These are phyloP conservation scores for Zalaria obscura DNA, from an alignment of 2,329 filamentous ascomycete genomes.

Conservation along the genomic window DNA sequence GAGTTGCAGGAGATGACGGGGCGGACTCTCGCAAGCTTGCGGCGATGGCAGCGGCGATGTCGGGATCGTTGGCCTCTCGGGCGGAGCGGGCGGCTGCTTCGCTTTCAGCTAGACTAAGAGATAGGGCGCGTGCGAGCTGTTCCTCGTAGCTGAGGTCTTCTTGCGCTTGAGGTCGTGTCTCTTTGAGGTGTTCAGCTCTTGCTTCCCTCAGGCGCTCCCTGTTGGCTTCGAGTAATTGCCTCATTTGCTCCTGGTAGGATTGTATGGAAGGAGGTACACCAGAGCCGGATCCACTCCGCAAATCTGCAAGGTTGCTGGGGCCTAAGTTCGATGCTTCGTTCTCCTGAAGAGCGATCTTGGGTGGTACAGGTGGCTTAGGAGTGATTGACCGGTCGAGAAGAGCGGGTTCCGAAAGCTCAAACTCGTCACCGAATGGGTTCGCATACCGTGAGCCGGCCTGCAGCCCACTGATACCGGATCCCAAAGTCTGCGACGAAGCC, in stretches of 20 bases:
- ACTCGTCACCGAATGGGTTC: constrained; percentile 33
- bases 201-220: not conserved
- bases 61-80: constrained; percentile 12
- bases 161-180: not conserved
- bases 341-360: constrained; percentile 24
- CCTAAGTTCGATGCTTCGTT: not conserved
- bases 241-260: constrained; percentile 1
- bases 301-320: no score
- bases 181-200: not conserved
- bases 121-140: constrained; percentile 21
- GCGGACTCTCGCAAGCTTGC: constrained; percentile 14
- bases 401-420: constrained; percentile 16
- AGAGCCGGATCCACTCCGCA: not conserved
- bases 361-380: constrained; percentile 29
- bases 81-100: constrained; percentile 10
- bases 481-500: not conserved
- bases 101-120: constrained; percentile 19
- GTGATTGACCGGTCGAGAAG: constrained; percentile 26
- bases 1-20: constrained; percentile 11
- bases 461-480: constrained; percentile 18
- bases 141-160: constrained; percentile 18
- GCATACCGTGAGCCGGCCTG: constrained; percentile 24
- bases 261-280: constrained; percentile 1
- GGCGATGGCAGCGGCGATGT: constrained; percentile 18
- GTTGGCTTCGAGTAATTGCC: not conserved